These are phyloP conservation scores for Saxophila tyrrhenica DNA, from an alignment of 495 filamentous ascomycete species.

Conservation along the genomic window DNA sequence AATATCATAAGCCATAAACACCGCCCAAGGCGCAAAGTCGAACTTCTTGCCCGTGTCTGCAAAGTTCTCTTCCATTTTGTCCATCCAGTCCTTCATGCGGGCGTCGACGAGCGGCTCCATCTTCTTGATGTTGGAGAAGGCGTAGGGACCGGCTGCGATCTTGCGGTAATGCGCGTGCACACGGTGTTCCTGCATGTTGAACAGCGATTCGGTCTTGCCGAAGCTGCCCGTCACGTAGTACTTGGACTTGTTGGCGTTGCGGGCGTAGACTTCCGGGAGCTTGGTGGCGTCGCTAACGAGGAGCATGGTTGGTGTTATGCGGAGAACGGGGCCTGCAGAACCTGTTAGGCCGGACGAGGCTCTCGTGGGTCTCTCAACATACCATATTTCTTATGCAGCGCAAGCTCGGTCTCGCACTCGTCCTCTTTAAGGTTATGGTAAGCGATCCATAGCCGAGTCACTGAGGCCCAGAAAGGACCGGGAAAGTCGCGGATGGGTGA, in stretches of 20 bases:
- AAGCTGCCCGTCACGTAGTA: slow-evolving; percentile 69
- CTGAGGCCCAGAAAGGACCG: slow-evolving; percentile 22
- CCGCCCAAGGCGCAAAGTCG: slow-evolving; percentile 42
- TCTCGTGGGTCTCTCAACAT: not conserved
- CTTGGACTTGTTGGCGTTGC: slow-evolving; percentile 43
- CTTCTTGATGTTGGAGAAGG: slow-evolving; percentile 32
- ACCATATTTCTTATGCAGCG: slow-evolving; percentile 31
- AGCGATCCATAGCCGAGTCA: slow-evolving; percentile 27
- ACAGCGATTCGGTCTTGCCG: slow-evolving; percentile 97
- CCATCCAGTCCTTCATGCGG: slow-evolving; percentile 35
- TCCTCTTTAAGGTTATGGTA: slow-evolving; percentile 37
- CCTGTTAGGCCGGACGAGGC: not conserved
- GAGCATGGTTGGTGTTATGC: slow-evolving; percentile 29
- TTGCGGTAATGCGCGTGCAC: slow-evolving; percentile 37
- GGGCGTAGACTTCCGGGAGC: slow-evolving; percentile 43
- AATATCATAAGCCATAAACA: slow-evolving; percentile 49
- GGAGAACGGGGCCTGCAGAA: slow-evolving; percentile 9
- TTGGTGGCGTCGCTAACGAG: slow-evolving; percentile 25
- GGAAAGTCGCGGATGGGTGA: slow-evolving; percentile 21
- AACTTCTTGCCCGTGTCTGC: slow-evolving; percentile 33
- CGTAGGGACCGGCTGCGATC: slow-evolving; percentile 35
- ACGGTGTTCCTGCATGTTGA: slow-evolving; percentile 41
- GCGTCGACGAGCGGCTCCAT: slow-evolving; percentile 43
- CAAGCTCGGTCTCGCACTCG: slow-evolving; percentile 31
- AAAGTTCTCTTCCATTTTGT: slow-evolving; percentile 35